Percentiles rank a stretch among this genome's conserved stretches.
These are phyloP conservation scores for Daldinia vernicosa DNA, from an alignment of 495 filamentous ascomycete genomes.

Conservation along the genomic window DNA sequence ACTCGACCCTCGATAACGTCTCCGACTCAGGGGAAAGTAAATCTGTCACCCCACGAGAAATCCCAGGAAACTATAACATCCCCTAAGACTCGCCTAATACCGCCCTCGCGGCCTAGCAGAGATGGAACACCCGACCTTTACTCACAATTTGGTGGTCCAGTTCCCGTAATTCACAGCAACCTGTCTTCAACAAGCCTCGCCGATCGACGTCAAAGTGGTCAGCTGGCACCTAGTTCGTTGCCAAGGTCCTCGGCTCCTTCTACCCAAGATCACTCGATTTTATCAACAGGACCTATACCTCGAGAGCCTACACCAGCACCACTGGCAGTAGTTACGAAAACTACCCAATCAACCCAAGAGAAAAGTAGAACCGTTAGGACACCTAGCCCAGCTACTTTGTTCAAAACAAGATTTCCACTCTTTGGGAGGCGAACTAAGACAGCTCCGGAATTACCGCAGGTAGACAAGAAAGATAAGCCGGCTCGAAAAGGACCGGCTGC, in stretches of 20 bases:
- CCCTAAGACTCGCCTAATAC: slow-evolving; percentile 46
- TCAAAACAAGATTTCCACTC: slow-evolving; percentile 72
- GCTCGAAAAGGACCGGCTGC: slow-evolving; percentile 84
- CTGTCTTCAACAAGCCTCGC: slow-evolving; percentile 62
- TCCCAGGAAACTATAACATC: slow-evolving; percentile 43
- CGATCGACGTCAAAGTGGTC: slow-evolving; percentile 54
- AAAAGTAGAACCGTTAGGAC: slow-evolving; percentile 50
- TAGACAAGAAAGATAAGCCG: slow-evolving; percentile 64
- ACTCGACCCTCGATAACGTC: slow-evolving; percentile 46
- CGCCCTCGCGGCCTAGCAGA: slow-evolving; percentile 77
- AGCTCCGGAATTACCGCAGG: slow-evolving; percentile 59
- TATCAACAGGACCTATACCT: slow-evolving; percentile 45
- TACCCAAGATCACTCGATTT: slow-evolving; percentile 26
- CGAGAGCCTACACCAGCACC: slow-evolving; percentile 54
- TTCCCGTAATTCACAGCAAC: slow-evolving; percentile 82
- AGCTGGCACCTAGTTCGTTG: slow-evolving; percentile 46
- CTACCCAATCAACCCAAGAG: slow-evolving; percentile 45
- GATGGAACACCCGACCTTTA: slow-evolving; percentile 76
- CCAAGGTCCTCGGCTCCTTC: slow-evolving; percentile 46
- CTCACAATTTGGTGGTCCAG: slow-evolving; percentile 63
- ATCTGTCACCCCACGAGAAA: slow-evolving; percentile 29
- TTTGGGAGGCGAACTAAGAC: slow-evolving; percentile 79
- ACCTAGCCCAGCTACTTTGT: slow-evolving; percentile 58
- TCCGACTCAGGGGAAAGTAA: slow-evolving; percentile 45
- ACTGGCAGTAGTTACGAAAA: slow-evolving; percentile 40